Base-by-base conservation (phyloP, 495 filamentous ascomycete genomes). In the Chaetomium fimeti region DNA sequence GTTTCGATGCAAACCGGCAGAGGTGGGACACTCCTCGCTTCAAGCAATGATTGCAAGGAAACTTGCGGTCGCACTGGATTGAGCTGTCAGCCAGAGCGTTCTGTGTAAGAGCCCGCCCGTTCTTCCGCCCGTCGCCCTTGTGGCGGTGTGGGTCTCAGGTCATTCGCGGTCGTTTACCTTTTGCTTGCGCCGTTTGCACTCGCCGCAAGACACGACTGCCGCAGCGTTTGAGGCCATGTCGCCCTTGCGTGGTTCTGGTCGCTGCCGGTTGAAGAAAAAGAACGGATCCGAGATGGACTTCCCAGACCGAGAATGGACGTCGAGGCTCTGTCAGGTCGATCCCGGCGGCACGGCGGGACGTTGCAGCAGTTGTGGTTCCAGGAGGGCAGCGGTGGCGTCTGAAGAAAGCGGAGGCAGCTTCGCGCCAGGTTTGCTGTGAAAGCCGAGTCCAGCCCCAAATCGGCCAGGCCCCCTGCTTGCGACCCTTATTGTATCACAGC, bases 21-120 rank as follows among this genome's bases (percentile, higher is more conserved):
- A 76, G 64, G 61, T 79, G 75, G 3, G 77, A 71, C 1, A 78
- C 75, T 24, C 72, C 73, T 63, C 78, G 66, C 56, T 73, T 72
- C 20, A 71, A 60, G 68, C 78, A 81, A 56, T 80, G 77, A 51
- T 77, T 77, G 69, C 78, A 81, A 2, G 78, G 78, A 60, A 78
- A 81, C 64, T 74, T 64, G 22, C 75, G 71, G 56, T 76, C 77
- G 67, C 78, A 81, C 78, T 81, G 56, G 22, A 13, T 61, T 20
- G 12, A 40, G 45, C 2, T n/a, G 65, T 73, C 61, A 71, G 64
- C 28, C 25, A 43, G 13, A 29, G 4, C 27, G 0, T 29, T 6
- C 13, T 0, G 60, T 40, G 20, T 52, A 38, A 57, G 60, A 38
- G 47, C 15, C 52, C n/a, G n/a, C n/a, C n/a, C n/a, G n/a, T n/a